phyloP scores from a whole-genome alignment of 257 asterid species.

The Gentiana macrophylla region DNA sequence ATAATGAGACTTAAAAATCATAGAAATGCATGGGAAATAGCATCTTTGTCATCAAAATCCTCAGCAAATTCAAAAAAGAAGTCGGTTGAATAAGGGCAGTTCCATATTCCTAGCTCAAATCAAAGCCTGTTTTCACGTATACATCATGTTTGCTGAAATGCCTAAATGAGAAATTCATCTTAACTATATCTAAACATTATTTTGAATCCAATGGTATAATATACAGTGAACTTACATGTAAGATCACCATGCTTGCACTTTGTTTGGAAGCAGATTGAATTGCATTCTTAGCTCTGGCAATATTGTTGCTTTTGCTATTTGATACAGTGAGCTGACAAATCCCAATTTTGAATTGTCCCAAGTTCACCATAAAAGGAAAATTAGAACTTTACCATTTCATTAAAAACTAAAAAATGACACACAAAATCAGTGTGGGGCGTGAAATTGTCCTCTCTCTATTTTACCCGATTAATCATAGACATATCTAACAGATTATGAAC shows the following conservation, averaged over 20 bases:
- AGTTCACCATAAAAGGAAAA: neutral
- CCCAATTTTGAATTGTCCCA: conserved; percentile 30
- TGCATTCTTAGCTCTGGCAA: conserved; percentile 14
- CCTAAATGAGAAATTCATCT: no score
- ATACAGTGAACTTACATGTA: conserved; percentile 24
- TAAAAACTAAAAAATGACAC: no score
- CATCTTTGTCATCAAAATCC: conserved; percentile 18
- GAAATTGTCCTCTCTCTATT: no score
- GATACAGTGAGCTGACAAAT: conserved; percentile 30
- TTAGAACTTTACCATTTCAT: no score
- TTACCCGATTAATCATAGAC: no score
- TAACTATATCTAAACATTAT: no score
- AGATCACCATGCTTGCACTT: conserved; percentile 28
- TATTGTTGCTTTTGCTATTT: conserved; percentile 20
- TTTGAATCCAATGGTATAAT: neutral
- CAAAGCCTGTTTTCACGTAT: neutral
- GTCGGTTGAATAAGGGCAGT: conserved; percentile 27
- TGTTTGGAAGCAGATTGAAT: conserved; percentile 23
- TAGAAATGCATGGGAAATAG: conserved; percentile 19
- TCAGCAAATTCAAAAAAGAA: conserved; percentile 17
- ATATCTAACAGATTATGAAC: no score
- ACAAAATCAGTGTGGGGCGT: no score
- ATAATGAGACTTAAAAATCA: conserved; percentile 26
- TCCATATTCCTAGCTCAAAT: conserved; percentile 35
- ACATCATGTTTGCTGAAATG: neutral